These are phyloP conservation scores for Lojkania enalia DNA, from an alignment of 2,329 filamentous ascomycete genomes.

Conservation along the genomic window DNA sequence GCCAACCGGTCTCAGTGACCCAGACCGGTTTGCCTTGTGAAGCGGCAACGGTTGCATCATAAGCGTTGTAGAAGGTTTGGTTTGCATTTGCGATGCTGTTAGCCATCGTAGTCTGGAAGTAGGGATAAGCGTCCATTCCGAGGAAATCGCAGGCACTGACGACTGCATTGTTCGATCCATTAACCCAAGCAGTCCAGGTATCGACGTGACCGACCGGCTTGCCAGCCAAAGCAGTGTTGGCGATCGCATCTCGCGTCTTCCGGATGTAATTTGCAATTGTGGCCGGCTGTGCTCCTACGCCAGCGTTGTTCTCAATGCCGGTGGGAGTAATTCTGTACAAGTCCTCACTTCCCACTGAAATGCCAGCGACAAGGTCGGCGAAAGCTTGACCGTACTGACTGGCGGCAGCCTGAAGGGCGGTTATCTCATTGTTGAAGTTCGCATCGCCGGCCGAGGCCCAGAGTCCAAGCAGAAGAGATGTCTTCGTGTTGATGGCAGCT, in stretches of 20 bases:
- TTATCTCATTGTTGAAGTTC: slow-evolving; percentile 71
- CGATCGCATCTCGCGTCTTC: slow-evolving; percentile 65
- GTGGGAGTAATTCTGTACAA: slow-evolving; percentile 64
- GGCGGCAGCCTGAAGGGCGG: slow-evolving; percentile 71
- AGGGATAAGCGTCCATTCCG: slow-evolving; percentile 82
- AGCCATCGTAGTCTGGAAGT: slow-evolving; percentile 69
- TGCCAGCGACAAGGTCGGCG: slow-evolving; percentile 71
- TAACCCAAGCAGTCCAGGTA: slow-evolving; percentile 75
- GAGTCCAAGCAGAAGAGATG: slow-evolving; percentile 76
- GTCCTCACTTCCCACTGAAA: slow-evolving; percentile 86
- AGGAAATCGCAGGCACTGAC: slow-evolving; percentile 75
- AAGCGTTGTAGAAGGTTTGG: slow-evolving; percentile 68
- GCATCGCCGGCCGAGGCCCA: slow-evolving; percentile 74
- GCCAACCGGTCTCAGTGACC: slow-evolving; percentile 90
- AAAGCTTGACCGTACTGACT: slow-evolving; percentile 68
- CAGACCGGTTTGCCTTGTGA: slow-evolving; percentile 72
- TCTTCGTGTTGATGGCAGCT: slow-evolving; percentile 80
- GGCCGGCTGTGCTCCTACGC: slow-evolving; percentile 64
- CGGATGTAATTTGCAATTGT: slow-evolving; percentile 71
- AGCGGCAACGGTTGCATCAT: slow-evolving; percentile 61
- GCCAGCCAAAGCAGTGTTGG: slow-evolving; percentile 61
- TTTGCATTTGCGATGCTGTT: slow-evolving; percentile 64
- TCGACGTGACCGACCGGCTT: slow-evolving; percentile 80
- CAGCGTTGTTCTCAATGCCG: slow-evolving; percentile 65
- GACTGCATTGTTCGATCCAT: slow-evolving; percentile 70